Base-by-base conservation (phyloP, 352 stramenopile genomes). In the Phytophthora kernoviae region DNA sequence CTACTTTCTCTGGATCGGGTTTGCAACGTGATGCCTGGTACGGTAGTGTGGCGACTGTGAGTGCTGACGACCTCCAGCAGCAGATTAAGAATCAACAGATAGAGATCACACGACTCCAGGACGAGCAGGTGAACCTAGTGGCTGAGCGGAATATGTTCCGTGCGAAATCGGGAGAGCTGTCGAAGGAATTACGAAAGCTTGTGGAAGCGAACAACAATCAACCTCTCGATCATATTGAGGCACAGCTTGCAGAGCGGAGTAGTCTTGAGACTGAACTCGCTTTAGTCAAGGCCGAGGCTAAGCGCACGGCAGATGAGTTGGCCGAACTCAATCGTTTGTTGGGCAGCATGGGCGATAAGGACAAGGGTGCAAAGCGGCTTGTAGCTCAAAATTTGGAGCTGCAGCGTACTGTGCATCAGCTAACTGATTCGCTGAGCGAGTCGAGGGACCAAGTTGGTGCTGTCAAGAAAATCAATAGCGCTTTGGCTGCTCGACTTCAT, bases 401-500 rank as follows among this genome's bases (percentile, higher is more conserved):
- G 5, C 79, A 91, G 59, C 77, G 80, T 4, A 77, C 84, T 15
- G 71, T 94, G n/a, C 72, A 91, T 26, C 74, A 93, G 57, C 62
- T 93, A 10, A 88, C 81, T 3, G 81, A 93, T 57, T 84, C 79
- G 10, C 59, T 94, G 14, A 80, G 79, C 39, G 84, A 91, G 33
- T 73, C 76, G 0, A 75, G 73, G n/a, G 81, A 91, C 53, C 85
- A 94, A 60, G 59, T 91, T 37, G 58, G 65, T n/a, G 80, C 81
- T 3, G 75, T 87, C 21, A 90, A 88, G 69, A 80, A 80, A 49
- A 89, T 93, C 53, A 94, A 94, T 54, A 71, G 65, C 30, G 78
- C 84, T 21, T 65, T 94, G n/a, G 71, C 87, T 15, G 73, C 75
- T 18, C 84, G 80, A 50, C 75, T 94, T 36, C 74, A 87, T 60